A percentile compares a stretch with the other conserved stretches of the same genome.
Evolutionary conservation across 2,329 filamentous ascomycete genomes (phyloP).

Genomic region (Hypoxylon sp.): DNA sequence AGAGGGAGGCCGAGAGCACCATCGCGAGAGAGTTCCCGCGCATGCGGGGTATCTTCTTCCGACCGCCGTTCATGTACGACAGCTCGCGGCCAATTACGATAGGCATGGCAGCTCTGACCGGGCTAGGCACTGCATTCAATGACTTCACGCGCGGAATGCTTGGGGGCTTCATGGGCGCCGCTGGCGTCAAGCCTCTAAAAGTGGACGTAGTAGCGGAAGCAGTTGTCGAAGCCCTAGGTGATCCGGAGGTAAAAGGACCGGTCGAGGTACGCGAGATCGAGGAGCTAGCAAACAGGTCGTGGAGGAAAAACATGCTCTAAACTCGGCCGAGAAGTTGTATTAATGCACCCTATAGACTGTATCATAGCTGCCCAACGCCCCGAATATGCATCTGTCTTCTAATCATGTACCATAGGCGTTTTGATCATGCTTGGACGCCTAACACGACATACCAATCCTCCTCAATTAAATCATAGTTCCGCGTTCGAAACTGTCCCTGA

Average conservation of each 20-base stretch:
- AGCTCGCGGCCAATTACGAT: constrained; percentile 84
- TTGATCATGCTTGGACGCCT: constrained; percentile 13
- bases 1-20: constrained; percentile 87
- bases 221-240: constrained; percentile 86
- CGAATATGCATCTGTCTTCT: constrained; percentile 32
- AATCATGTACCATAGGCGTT: constrained; percentile 17
- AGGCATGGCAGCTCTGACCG: constrained; percentile 84
- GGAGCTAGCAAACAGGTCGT: constrained; percentile 82
- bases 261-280: constrained; percentile 87
- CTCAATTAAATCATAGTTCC: constrained; percentile 87
- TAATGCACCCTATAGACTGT: constrained; percentile 50
- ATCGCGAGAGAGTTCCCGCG: constrained; percentile 80
- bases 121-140: constrained; percentile 83
- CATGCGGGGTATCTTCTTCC: constrained; percentile 85
- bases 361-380: constrained; percentile 45
- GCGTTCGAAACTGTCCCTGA: constrained; percentile 96
- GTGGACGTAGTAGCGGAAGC: constrained; percentile 91
- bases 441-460: constrained; percentile 11
- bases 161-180: constrained; percentile 82
- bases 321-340: constrained; percentile 34
- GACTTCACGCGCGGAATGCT: constrained; percentile 81
- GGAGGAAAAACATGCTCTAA: constrained; percentile 92
- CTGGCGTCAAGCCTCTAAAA: constrained; percentile 87
- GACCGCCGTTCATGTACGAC: constrained; percentile 93
- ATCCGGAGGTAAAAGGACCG: constrained; percentile 79